These are phyloP conservation scores for Mucor circinelloides DNA, from an alignment of 371 early-diverging fungal species.

Conservation along the genomic window DNA sequence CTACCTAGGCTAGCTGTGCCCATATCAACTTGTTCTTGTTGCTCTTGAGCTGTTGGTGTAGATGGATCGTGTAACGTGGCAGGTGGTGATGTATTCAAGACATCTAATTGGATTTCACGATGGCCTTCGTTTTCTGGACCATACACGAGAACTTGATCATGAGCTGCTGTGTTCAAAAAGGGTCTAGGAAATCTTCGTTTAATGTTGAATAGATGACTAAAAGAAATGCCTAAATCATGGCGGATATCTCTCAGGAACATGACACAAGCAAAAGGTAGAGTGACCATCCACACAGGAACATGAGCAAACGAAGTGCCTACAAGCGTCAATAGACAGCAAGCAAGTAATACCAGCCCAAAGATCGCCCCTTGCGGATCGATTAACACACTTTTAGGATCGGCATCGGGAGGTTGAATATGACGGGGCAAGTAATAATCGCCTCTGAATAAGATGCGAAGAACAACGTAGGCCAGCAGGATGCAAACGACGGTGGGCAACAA, in stretches of 20 bases:
- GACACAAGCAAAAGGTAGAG: conserved; percentile 65
- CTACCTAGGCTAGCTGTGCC: background rate
- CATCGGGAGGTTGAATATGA: conserved; percentile 47
- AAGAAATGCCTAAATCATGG: conserved; percentile 39
- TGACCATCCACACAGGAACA: conserved; percentile 72
- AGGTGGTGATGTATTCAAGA: background rate
- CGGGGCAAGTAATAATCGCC: conserved; percentile 50
- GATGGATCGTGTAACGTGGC: background rate
- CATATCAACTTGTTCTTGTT: background rate
- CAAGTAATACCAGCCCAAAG: conserved; percentile 57
- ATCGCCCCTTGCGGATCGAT: conserved; percentile 58
- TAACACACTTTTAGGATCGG: conserved; percentile 56
- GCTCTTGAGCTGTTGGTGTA: background rate
- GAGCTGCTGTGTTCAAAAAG: background rate
- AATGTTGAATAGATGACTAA: conserved; percentile 3
- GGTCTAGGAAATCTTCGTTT: conserved; percentile 1
- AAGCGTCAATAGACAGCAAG: conserved; percentile 54
- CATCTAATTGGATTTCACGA: background rate
- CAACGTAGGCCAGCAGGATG: conserved; percentile 54
- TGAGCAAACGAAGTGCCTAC: conserved; percentile 68
- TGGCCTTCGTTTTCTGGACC: background rate
- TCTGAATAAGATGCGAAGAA: conserved; percentile 54
- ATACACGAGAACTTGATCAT: background rate
- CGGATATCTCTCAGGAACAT: conserved; percentile 53
- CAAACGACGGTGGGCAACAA: conserved; percentile 68